A percentile compares a stretch with the other conserved stretches of the same genome.
Evolutionary conservation across 108 stramenopile species (phyloP).

Genomic region (Chaetoceros muelleri): DNA sequence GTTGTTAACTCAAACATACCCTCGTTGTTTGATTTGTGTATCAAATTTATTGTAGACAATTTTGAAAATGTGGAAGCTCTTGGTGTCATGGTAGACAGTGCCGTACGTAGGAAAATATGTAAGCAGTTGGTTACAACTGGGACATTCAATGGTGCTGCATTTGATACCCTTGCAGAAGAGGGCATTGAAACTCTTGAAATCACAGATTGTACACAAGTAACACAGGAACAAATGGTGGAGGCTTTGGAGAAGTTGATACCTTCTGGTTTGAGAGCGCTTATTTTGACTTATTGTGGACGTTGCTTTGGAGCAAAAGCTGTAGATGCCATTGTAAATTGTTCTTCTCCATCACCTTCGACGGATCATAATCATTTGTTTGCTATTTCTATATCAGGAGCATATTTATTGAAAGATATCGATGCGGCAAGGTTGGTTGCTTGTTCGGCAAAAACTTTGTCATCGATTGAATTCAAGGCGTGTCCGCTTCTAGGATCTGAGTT

Average conservation of each 20-base stretch:
- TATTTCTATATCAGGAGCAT: slow-evolving; percentile 65
- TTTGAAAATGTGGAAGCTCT: slow-evolving; percentile 67
- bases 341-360: background rate
- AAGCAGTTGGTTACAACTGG: slow-evolving; percentile 47
- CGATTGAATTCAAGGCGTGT: slow-evolving; percentile 62
- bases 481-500: slow-evolving; percentile 44
- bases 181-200: slow-evolving; percentile 63
- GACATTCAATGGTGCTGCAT: slow-evolving; percentile 56
- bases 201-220: slow-evolving; percentile 61
- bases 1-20: no score
- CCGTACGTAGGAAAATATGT: slow-evolving; percentile 42
- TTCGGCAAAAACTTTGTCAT: slow-evolving; percentile 37
- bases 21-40: slow-evolving; percentile 49
- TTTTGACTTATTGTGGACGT: slow-evolving; percentile 61
- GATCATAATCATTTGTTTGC: slow-evolving; percentile 22
- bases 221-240: slow-evolving; percentile 39
- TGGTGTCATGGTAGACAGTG: slow-evolving; percentile 44
- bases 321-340: slow-evolving; percentile 19
- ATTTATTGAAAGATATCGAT: slow-evolving; percentile 57
- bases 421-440: slow-evolving; percentile 38
- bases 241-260: slow-evolving; percentile 26
- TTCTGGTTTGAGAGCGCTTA: slow-evolving; percentile 34
- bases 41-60: slow-evolving; percentile 52
- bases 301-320: slow-evolving; percentile 61
- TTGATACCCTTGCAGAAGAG: slow-evolving; percentile 52